Evolutionary conservation across 2,329 filamentous ascomycete species (phyloP).

Genomic region (Alternaria novae-zelandiae): DNA sequence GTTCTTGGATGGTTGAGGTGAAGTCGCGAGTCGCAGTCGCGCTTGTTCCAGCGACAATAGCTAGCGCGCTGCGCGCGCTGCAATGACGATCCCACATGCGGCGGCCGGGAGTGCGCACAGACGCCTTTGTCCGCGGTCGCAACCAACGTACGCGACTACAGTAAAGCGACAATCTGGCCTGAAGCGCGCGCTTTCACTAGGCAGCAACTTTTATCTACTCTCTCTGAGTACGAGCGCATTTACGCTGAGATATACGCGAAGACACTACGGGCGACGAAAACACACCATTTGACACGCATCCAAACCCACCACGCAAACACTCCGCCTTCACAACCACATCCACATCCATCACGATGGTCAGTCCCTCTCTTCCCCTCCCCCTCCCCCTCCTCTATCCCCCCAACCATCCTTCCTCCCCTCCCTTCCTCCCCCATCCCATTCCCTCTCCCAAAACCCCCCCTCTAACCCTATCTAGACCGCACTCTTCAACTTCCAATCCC

Average conservation of each 20-base stretch:
- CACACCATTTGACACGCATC: neutral
- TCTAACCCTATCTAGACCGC: conserved; percentile 68
- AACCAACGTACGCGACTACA: neutral
- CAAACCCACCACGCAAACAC: neutral
- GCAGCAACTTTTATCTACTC: neutral
- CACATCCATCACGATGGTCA: conserved; percentile 18
- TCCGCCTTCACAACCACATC: neutral
- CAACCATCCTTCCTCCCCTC: too few relatives aligned
- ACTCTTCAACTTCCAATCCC: conserved; percentile 98
- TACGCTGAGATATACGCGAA: neutral
- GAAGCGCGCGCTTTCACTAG: neutral
- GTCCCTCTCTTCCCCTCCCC: neutral
- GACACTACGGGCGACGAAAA: neutral
- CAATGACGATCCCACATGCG: conserved; percentile 10
- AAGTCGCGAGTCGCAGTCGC: neutral
- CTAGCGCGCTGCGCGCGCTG: neutral
- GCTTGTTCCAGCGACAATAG: neutral
- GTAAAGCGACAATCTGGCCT: neutral
- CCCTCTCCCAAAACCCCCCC: too few relatives aligned
- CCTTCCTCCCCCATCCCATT: too few relatives aligned
- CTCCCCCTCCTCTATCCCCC: too few relatives aligned
- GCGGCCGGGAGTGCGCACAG: conserved; percentile 12
- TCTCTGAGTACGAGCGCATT: too few relatives aligned
- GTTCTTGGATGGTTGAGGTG: neutral
- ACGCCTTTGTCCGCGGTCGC: neutral